Base-by-base conservation (phyloP, 306 rosid genomes). In the Vigna unguiculata region DNA sequence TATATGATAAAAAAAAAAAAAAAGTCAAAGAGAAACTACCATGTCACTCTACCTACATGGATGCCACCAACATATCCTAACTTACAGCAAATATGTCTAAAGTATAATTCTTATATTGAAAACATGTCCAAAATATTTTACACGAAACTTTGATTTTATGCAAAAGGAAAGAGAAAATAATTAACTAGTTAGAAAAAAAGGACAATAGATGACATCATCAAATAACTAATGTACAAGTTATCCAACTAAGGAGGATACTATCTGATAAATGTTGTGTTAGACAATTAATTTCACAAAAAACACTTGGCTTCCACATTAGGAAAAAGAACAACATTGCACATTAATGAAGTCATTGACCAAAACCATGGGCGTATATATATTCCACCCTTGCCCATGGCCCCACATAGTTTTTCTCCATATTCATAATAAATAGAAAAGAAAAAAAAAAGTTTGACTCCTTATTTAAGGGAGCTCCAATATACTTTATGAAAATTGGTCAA, bases 171-270 rank as follows among this genome's bases (percentile, higher is more conserved):
- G 19, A 14, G 3, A 10, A 34, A 32, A 32, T 28, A 34, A 16
- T 16, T 30, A 32, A 30, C 13, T 30, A 15, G 22, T 32, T 1
- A 32, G 63, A 55, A 58, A 49, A 32, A 25, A 14, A 46, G 9
- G 69, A 9, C 15, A 24, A 34, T 32, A 0, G 2, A 12, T 6
- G 9, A 34, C 15, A 15, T 4, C 16, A n/a, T 2, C 4, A 63
- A 47, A 25, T 19, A 10, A 9, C 11, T 40, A 20, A 19, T 0
- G 48, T 24, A 34, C 32, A 19, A 5, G 6, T 40, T 19, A 20
- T 64, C 70, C 70, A 64, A 40, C 70, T 63, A 63, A 64, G 70
- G 32, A 64, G 32, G 70, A 64, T 64, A 63, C 2, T 11, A 24
- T 19, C 0, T 57, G 19, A 64, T 34, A 4, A 64, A 19, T 64